Conservation (phyloP, 2,329 filamentous ascomycete genomes). For the Xylariaceae sp. region DNA sequence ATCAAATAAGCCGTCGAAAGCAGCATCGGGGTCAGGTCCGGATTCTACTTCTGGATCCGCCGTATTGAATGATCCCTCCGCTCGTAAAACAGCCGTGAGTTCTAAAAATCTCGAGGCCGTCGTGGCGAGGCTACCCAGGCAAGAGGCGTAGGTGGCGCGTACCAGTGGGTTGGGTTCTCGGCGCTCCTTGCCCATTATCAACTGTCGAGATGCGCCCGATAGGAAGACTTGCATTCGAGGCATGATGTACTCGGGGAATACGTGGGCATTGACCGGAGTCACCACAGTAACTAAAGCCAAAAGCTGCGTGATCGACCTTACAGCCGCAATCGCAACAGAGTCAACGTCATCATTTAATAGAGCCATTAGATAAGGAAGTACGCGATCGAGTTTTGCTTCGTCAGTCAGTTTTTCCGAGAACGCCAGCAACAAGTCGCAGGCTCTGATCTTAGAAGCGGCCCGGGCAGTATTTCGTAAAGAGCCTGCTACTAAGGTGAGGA, state of each 20-base stretch:
- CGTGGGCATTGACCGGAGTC: constrained; percentile 67
- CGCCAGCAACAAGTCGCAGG: constrained; percentile 84
- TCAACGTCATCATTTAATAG: constrained; percentile 78
- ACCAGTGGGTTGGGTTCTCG: constrained; percentile 62
- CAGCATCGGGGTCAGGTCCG: constrained; percentile 58
- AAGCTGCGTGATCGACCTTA: constrained; percentile 83
- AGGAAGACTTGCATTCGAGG: constrained; percentile 55
- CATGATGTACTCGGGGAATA: constrained; percentile 63
- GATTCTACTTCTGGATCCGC: constrained; percentile 76
- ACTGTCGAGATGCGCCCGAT: constrained; percentile 36
- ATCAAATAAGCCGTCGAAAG: constrained; percentile 81
- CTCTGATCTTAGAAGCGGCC: constrained; percentile 78
- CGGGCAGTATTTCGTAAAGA: constrained; percentile 85
- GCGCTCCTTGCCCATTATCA: constrained; percentile 33
- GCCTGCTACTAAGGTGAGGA: constrained; percentile 81
- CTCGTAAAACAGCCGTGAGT: constrained; percentile 80
- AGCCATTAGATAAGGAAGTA: constrained; percentile 82
- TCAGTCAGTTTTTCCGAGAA: constrained; percentile 90
- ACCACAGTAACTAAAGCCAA: constrained; percentile 83
- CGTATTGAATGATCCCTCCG: constrained; percentile 73
- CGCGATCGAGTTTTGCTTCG: constrained; percentile 89
- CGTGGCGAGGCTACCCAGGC: constrained; percentile 79
- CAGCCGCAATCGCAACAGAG: constrained; percentile 75
- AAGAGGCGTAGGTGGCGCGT: constrained; percentile 87
- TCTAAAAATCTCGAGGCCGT: constrained; percentile 83